Conservation (phyloP, 106 monocot species). For the Acorus gramineus region DNA sequence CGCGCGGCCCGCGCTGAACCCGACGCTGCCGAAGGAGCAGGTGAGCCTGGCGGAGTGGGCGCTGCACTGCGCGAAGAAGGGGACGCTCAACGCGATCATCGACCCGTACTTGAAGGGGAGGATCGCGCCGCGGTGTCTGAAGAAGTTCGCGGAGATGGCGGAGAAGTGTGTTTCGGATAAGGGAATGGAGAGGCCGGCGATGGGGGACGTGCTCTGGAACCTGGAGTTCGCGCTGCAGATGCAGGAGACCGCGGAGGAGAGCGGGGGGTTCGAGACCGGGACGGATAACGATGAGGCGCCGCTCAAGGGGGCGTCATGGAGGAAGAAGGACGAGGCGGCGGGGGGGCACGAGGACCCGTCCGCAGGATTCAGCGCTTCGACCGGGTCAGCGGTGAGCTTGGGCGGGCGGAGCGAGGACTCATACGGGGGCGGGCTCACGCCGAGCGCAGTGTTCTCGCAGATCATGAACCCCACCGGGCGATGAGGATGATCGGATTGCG, state of each 20-base stretch:
- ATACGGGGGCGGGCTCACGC: conserved; percentile 26
- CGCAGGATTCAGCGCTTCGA: conserved; percentile 21
- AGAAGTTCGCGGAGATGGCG: conserved; percentile 67
- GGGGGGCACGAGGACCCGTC: conserved; percentile 9
- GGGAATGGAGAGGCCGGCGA: conserved; percentile 57
- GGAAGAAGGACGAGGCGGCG: conserved; percentile 9
- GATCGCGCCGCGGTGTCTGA: conserved; percentile 49
- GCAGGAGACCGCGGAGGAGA: conserved; percentile 39
- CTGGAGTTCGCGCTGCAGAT: conserved; percentile 78
- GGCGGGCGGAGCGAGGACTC: conserved; percentile 27
- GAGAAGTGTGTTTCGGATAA: conserved; percentile 66
- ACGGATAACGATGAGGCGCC: conserved; percentile 3
- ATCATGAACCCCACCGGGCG: conserved; percentile 62
- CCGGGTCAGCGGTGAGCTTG: conserved; percentile 30
- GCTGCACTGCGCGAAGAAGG: conserved; percentile 56
- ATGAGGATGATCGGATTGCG: conserved; percentile 12
- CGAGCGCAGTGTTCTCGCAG: conserved; percentile 66
- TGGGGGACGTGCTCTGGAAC: conserved; percentile 86
- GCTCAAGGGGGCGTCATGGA: background rate
- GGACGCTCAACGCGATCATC: conserved; percentile 50
- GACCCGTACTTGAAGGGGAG: conserved; percentile 54
- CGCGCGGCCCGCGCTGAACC: conserved; percentile 47
- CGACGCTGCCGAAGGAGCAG: conserved; percentile 51
- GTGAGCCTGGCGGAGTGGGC: conserved; percentile 77
- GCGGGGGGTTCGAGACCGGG: conserved; percentile 11